These are phyloP conservation scores for Myriosclerotinia curreyana DNA, from an alignment of 2,329 filamentous ascomycete genomes.

Conservation along the genomic window DNA sequence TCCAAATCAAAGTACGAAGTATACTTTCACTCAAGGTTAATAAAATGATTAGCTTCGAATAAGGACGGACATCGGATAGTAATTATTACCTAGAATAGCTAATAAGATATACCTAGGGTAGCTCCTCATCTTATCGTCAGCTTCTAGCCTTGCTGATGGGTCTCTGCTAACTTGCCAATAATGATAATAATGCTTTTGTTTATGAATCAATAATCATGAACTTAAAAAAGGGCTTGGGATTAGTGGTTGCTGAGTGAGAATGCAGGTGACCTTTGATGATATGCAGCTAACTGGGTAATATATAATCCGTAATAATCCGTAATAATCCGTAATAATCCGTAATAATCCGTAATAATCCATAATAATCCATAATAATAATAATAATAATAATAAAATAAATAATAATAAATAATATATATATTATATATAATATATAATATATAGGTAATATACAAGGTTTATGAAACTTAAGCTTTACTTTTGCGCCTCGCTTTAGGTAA, in stretches of 20 bases:
- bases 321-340: too few relatives aligned
- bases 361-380: too few relatives aligned
- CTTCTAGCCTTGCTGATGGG: slow-evolving; percentile 16
- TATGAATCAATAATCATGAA: too few relatives aligned
- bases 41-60: background rate
- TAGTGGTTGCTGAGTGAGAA: slow-evolving; percentile 19
- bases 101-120: too few relatives aligned
- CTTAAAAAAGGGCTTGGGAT: too few relatives aligned
- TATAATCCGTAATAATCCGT: too few relatives aligned
- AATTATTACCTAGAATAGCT: background rate
- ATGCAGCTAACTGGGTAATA: slow-evolving; percentile 2
- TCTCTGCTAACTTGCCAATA: background rate
- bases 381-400: too few relatives aligned
- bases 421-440: background rate
- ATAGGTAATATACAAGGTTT: slow-evolving; percentile 9
- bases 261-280: slow-evolving; percentile 13
- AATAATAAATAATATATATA: too few relatives aligned
- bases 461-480: slow-evolving; percentile 13
- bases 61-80: too few relatives aligned
- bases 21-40: background rate
- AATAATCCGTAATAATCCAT: too few relatives aligned
- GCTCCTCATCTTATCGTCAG: slow-evolving; percentile 2
- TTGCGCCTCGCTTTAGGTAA: background rate
- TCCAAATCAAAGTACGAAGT: background rate
- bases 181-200: too few relatives aligned